Evolutionary conservation across 139 green algal species (phyloP), one percentile per base, ranked within the genome.

Genomic region (Chlamydomonas sp.): DNA sequence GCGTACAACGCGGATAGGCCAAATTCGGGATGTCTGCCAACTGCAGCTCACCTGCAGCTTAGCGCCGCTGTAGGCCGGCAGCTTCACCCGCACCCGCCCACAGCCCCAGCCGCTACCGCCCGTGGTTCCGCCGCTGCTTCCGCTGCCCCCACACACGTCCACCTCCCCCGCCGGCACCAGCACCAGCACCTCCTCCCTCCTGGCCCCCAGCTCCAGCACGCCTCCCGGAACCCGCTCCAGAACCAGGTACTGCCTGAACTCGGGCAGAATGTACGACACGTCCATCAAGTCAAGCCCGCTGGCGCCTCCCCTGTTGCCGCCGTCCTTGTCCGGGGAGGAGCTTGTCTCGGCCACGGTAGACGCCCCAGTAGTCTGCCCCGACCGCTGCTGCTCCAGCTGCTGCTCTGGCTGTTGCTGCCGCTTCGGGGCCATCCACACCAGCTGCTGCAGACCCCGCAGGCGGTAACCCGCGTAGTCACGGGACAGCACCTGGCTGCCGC

Each of bases 191-290:
- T 87, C 84, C 0, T 60, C 77, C 12, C 63, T 71, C 85, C 72
- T 63, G 74, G 17, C 15, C 84, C 83, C 10, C 71, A 14, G n/a
- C 58, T 0, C 49, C 72, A 58, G 2, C 14, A 18, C 60, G 20
- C 31, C 78, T 16, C 8, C 17, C 64, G 12, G 73, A 58, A 12
- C 12, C 3, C 62, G 80, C 80, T 91, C 61, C 68, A 95, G 88
- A 2, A 95, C 79, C 14, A 95, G 85, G 84, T 90, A 95, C 86
- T 92, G 85, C n/a, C 57, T 20, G 49, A 94, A 90, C 14, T 79
- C 88, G 18, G 87, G 92, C 49, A 94, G 88, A n/a, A 90, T 94
- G 84, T 93, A 93, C 31, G 31, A 49, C 31, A 49, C 31, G 31
- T 49, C 31, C 31, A 49, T 49, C 31, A 49, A 49, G 31, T 49